Base-by-base conservation (phyloP, 768 basidiomycete genomes). In the Leucosporidium yakuticum region DNA sequence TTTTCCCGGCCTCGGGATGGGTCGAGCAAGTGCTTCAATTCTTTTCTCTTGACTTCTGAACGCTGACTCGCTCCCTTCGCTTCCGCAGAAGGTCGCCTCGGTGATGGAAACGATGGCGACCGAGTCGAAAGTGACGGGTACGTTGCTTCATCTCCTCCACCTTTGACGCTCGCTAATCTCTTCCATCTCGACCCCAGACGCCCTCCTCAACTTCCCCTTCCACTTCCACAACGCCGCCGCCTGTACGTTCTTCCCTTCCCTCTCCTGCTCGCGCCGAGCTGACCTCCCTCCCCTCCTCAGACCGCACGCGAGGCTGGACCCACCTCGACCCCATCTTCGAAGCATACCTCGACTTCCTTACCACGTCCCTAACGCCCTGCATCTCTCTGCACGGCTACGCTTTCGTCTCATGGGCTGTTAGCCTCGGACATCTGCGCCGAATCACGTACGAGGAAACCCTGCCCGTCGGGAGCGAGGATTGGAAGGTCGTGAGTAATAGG, bases 171-270 rank as follows among this genome's bases (percentile, higher is more conserved):
- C 27, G 31, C 21, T 39, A 58, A 32, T 25, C 56, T 25, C 56
- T 32, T 6, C 11, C 31, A 57, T 6, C 23, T 58, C 5, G 9
- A 55, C 25, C 7, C 9, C 54, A 21, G 56, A 58, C 29, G 29
- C 29, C 29, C 29, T 62, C 34, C 62, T 62, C 36, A 62, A 62
- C 49, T 62, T 62, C 27, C 62, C 62, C 23, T 55, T 62, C 50
- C 50, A 55, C 50, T 62, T 44, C 8, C 60, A 62, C 50, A 62
- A 62, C 47, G 60, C 60, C 60, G 29, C 32, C 9, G 32, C 32
- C 48, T 62, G 50, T 62, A 8, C 29, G 49, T 55, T 23, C 23
- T n/a, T 12, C 36, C 27, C 25, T 20, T 44, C 48, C 19, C 14
- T n/a, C 44, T 57, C 31, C 55, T 17, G 2, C 32, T 36, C 15